Percentiles rank a stretch among this genome's conserved stretches.
Evolutionary conservation across 352 stramenopile species (phyloP).

Genomic region (Globisporangium perplexum): DNA sequence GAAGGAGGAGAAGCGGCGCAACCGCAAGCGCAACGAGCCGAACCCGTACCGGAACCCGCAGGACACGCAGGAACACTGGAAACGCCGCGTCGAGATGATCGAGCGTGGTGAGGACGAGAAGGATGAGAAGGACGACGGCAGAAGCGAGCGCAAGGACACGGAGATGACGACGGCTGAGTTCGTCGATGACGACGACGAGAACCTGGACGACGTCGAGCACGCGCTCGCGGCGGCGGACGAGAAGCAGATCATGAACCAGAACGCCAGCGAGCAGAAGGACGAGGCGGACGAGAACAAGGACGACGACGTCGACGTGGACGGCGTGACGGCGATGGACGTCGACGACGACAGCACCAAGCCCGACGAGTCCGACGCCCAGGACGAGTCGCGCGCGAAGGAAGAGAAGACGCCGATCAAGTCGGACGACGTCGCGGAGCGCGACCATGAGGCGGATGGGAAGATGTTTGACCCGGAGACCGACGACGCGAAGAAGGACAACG

Average conservation of each 20-base stretch:
- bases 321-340: constrained; percentile 54
- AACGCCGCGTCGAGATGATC: constrained; percentile 91
- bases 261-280: constrained; percentile 39
- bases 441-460: constrained; percentile 14
- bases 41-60: constrained; percentile 96
- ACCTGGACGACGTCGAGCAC: constrained; percentile 60
- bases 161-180: constrained; percentile 61
- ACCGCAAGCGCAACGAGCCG: constrained; percentile 71
- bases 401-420: constrained; percentile 26
- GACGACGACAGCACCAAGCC: constrained; percentile 35
- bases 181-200: constrained; percentile 55
- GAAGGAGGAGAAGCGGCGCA: constrained; percentile 69
- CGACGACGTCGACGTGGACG: constrained; percentile 22
- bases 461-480: constrained; percentile 19
- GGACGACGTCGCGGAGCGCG: constrained; percentile 16
- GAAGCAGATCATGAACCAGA: constrained; percentile 61
- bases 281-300: constrained; percentile 45
- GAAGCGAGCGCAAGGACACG: constrained; percentile 7
- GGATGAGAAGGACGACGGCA: constrained; percentile 31
- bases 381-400: constrained; percentile 9
- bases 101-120: constrained; percentile 39
- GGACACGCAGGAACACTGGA: constrained; percentile 97
- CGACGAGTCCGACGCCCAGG: constrained; percentile 15
- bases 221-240: constrained; percentile 63
- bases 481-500: constrained; percentile 16